These are phyloP conservation scores for Saccharum spontaneum DNA, from an alignment of 176 grass and related monocot genomes.

Conservation along the genomic window DNA sequence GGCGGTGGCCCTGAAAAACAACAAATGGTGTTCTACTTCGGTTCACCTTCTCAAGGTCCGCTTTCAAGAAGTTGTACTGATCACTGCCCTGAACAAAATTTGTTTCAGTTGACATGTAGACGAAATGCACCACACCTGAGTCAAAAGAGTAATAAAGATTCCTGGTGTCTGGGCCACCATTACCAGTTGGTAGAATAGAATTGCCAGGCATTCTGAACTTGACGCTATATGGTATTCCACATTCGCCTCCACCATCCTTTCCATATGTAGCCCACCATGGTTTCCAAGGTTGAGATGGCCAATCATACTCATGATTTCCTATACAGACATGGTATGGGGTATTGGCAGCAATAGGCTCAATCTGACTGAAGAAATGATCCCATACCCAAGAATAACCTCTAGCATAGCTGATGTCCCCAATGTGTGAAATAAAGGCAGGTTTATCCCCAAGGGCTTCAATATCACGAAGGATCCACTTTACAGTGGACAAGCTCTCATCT, in stretches of 20 bases:
- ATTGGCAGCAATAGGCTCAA: slow-evolving; percentile 77
- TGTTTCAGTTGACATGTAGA: slow-evolving; percentile 94
- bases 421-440: slow-evolving; percentile 81
- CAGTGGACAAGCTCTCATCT: slow-evolving; percentile 74
- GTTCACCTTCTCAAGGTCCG: slow-evolving; percentile 77
- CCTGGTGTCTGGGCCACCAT: slow-evolving; percentile 67
- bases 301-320: slow-evolving; percentile 97
- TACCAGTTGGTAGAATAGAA: slow-evolving; percentile 73
- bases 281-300: slow-evolving; percentile 90
- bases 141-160: slow-evolving; percentile 94
- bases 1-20: slow-evolving; percentile 91
- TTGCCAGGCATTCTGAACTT: slow-evolving; percentile 96
- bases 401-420: slow-evolving; percentile 96
- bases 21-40: slow-evolving; percentile 83
- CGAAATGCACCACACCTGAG: slow-evolving; percentile 85
- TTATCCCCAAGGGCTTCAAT: slow-evolving; percentile 85
- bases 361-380: slow-evolving; percentile 94
- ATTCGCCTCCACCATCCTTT: slow-evolving; percentile 89
- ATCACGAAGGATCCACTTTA: slow-evolving; percentile 87
- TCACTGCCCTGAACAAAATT: slow-evolving; percentile 72
- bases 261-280: slow-evolving; percentile 77
- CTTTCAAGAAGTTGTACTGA: slow-evolving; percentile 84
- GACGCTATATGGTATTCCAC: slow-evolving; percentile 90
- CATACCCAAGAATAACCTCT: slow-evolving; percentile 89
- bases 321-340: slow-evolving; percentile 97